A percentile compares a stretch with the other conserved stretches of the same genome.
Conservation (phyloP, 495 filamentous ascomycete species). For the Podospora fimiseda region DNA sequence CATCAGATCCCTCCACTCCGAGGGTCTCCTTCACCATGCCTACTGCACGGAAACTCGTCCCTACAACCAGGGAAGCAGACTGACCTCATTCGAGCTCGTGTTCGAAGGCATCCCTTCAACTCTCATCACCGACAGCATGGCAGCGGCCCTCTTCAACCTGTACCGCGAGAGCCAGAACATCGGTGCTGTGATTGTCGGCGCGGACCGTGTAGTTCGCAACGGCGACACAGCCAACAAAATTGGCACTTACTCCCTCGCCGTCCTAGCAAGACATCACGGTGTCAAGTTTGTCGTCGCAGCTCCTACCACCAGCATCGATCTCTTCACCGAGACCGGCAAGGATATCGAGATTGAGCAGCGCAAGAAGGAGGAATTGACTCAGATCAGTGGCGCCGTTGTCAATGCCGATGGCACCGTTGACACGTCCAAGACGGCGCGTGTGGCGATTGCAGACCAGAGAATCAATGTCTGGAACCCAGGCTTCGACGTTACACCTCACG, state of each 20-base stretch:
- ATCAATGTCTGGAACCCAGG: slow-evolving; percentile 93
- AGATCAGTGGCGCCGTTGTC: slow-evolving; percentile 66
- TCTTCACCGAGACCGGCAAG: slow-evolving; percentile 64
- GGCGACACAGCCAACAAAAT: slow-evolving; percentile 99
- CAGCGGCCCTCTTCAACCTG: slow-evolving; percentile 64
- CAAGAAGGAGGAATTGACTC: slow-evolving; percentile 67
- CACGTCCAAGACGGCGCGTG: slow-evolving; percentile 51
- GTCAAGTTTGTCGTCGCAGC: slow-evolving; percentile 94
- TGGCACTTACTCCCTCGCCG: slow-evolving; percentile 87
- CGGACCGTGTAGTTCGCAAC: slow-evolving; percentile 91
- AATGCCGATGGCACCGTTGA: slow-evolving; percentile 44
- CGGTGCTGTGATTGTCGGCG: slow-evolving; percentile 84
- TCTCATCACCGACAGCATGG: slow-evolving; percentile 95
- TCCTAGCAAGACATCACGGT: slow-evolving; percentile 76
- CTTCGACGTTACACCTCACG: slow-evolving; percentile 86
- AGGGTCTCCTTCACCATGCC: slow-evolving; percentile 60
- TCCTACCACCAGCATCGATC: slow-evolving; percentile 88
- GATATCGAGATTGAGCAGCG: slow-evolving; percentile 88
- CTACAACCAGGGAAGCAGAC: slow-evolving; percentile 93
- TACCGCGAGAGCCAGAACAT: slow-evolving; percentile 55
- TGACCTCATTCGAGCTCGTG: slow-evolving; percentile 93
- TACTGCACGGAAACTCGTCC: slow-evolving; percentile 96
- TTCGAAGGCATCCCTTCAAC: slow-evolving; percentile 91
- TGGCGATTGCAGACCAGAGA: slow-evolving; percentile 73
- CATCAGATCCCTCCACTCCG: slow-evolving; percentile 71